Evolutionary conservation across 2,329 filamentous ascomycete species (phyloP).

Genomic region (Fusarium denticulatum): DNA sequence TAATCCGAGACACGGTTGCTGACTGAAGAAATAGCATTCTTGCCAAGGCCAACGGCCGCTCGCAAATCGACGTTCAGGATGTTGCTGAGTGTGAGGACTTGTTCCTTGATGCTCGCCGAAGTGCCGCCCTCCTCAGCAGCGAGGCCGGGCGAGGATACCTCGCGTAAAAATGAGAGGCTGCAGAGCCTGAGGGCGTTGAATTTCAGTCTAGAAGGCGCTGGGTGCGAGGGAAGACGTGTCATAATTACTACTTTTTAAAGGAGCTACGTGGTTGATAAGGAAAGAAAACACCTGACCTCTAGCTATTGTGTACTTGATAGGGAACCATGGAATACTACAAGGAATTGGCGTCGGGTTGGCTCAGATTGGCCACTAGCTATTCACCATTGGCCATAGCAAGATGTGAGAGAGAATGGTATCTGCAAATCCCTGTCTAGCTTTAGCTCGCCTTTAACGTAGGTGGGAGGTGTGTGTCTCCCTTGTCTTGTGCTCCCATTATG

Average conservation of each 20-base stretch:
- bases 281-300: conserved; percentile 37
- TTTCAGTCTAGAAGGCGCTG: conserved; percentile 35
- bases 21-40: conserved; percentile 72
- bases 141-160: conserved; percentile 74
- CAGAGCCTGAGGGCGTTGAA: conserved; percentile 3
- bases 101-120: conserved; percentile 84
- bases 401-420: conserved; percentile 22
- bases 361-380: conserved; percentile 23
- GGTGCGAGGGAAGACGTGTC: conserved; percentile 39
- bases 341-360: conserved; percentile 43
- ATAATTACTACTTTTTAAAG: conserved; percentile 43
- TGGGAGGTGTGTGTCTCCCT: conserved; percentile 20
- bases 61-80: conserved; percentile 80
- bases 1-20: conserved; percentile 47
- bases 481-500: conserved; percentile 26
- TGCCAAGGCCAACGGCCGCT: conserved; percentile 82
- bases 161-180: conserved; percentile 54
- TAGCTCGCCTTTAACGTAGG: conserved; percentile 1
- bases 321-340: conserved; percentile 38
- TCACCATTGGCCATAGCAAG: conserved; percentile 10
- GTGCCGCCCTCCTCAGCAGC: conserved; percentile 73
- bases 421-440: conserved; percentile 17
- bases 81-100: conserved; percentile 84
- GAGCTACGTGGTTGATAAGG: conserved; percentile 30
- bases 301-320: conserved; percentile 41